Conservation (phyloP, 345 rosid species). For the Bruguiera parviflora region DNA sequence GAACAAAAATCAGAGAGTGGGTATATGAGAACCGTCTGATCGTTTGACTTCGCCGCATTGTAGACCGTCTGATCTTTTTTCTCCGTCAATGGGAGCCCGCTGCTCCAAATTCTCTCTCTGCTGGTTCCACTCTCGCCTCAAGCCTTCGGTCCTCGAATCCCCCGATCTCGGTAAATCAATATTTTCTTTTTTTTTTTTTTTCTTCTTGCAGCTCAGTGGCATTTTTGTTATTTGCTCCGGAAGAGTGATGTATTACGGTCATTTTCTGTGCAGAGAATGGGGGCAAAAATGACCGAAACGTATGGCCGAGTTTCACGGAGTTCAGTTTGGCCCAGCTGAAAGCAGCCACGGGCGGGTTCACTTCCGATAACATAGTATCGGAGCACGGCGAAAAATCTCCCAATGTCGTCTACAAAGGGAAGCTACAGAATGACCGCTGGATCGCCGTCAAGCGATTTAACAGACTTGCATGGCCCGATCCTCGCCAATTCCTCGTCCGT, state of each 20-base stretch:
- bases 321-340: constrained; percentile 71
- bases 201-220: not conserved
- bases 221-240: not conserved
- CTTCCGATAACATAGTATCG: constrained; percentile 78
- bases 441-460: constrained; percentile 91
- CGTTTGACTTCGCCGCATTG: not conserved
- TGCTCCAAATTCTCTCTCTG: constrained; percentile 87
- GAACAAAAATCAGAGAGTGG: not conserved
- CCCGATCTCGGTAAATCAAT: constrained; percentile 63
- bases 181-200: constrained; percentile 5
- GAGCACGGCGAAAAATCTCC: constrained; percentile 99
- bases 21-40: constrained; percentile 1
- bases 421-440: constrained; percentile 61
- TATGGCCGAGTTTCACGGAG: constrained; percentile 65
- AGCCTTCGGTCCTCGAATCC: constrained; percentile 54
- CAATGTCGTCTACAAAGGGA: constrained; percentile 84
- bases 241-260: constrained; percentile 15
- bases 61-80: not conserved
- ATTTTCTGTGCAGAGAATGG: constrained; percentile 44
- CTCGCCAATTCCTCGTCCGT: constrained; percentile 82
- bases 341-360: constrained; percentile 74
- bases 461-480: constrained; percentile 90
- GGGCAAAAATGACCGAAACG: constrained; percentile 25
- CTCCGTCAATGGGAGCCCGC: constrained; percentile 67
- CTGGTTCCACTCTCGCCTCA: constrained; percentile 70